Evolutionary conservation across 1,284 basidiomycete species (phyloP), one percentile per base, ranked within the genome.

Genomic region (Fomes fomentarius): DNA sequence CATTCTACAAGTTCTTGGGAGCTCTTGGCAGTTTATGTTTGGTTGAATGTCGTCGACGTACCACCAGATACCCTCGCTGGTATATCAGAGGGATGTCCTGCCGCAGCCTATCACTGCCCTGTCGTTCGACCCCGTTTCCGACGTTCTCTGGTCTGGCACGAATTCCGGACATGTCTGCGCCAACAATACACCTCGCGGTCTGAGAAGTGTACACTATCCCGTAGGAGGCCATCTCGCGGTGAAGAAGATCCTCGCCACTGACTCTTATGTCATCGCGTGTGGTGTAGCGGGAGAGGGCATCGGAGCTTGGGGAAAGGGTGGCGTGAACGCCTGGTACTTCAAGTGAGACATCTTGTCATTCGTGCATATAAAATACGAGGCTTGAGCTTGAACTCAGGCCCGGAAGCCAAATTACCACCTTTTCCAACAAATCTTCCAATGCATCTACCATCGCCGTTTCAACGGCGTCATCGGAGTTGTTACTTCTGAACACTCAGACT

Each of bases 121-220:
- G 55, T 82, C 87, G 3, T 94, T 98, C 69, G 96, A 98, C 73
- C 89, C 93, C 6, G 88, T 91, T 38, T 90, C 92, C 1, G 95
- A 98, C 71, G 84, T 91, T 12, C 76, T 98, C 33, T 97, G 95
- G 94, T 80, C 89, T 43, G 96, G 94, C 40, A 82, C 84, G 17
- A 83, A 86, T 49, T 74, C 83, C 34, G 96, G 96, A 7, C 77
- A 80, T 58, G 80, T 97, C 52, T 74, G 80, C 31, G 89, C 92
- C 0, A 86, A 89, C 67, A 87, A 91, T 69, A 84, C 87, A 14
- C 76, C 83, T 10, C 78, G 78, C 43, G 86, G 86, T 12, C 69
- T 83, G 47, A 82, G 85, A 40, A 91, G 89, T 1, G 89, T 94
- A 24, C 83, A 82, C n/a, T 95, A 93, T 67, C 88, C 83, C 9